phyloP scores from a whole-genome alignment of 768 basidiomycete species.

The Trametes villosa region DNA sequence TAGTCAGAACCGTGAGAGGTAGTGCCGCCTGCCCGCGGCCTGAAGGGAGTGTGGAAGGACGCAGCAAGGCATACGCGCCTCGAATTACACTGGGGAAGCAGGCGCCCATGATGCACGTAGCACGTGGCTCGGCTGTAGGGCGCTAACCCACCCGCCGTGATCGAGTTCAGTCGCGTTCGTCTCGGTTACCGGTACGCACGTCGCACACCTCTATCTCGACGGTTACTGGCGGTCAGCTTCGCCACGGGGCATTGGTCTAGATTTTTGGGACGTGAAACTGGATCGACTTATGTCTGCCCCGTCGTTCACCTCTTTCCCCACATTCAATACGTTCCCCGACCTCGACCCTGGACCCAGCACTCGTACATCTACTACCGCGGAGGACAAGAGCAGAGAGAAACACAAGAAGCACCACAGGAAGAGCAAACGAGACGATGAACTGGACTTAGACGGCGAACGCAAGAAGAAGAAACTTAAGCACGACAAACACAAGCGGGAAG shows the following conservation, averaged over 20 bases:
- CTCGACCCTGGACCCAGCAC: conserved; percentile 49
- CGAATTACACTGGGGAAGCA: not conserved
- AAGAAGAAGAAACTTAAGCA: conserved; percentile 28
- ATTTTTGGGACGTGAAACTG: not conserved
- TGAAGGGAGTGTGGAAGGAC: not conserved
- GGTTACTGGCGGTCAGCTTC: not conserved
- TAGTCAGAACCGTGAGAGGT: not conserved
- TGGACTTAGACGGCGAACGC: conserved; percentile 1
- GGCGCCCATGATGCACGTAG: conserved; percentile 7
- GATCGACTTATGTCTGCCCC: conserved; percentile 68
- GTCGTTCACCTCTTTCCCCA: conserved; percentile 73
- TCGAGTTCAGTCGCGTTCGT: not conserved
- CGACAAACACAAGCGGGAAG: conserved; percentile 32
- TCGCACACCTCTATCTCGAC: not conserved
- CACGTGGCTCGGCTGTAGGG: conserved; percentile 2
- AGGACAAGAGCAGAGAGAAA: conserved; percentile 17
- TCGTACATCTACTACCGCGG: conserved; percentile 25
- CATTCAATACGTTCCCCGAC: conserved; percentile 74
- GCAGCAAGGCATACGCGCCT: not conserved
- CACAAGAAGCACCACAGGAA: conserved; percentile 17
- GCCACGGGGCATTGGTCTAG: too few relatives aligned
- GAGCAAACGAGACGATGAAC: conserved; percentile 2
- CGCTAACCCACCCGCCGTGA: not conserved
- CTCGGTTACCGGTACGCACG: not conserved
- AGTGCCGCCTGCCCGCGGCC: conserved; percentile 5